Evolutionary conservation across 2,329 filamentous ascomycete genomes (phyloP), one percentile per base, ranked within the genome.

Genomic region (Penicillium sp.): DNA sequence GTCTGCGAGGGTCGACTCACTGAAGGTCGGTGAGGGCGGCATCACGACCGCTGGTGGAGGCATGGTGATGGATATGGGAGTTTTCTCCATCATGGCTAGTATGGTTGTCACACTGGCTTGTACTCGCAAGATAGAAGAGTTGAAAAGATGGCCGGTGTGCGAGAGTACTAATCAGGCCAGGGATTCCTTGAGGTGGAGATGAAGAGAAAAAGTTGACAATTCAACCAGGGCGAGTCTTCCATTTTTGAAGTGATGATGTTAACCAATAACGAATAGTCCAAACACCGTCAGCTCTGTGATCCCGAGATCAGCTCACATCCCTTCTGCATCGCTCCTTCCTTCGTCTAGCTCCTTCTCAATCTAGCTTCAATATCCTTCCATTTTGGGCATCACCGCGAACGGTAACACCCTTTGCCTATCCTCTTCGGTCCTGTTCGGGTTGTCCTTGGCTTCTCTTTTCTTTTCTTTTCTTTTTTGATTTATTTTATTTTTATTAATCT

Each of bases 21-120:
- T 67, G 2, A 58, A 51, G 4, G 41, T 39, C 1, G 59, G 52
- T 2, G 55, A 52, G 23, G 38, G n/a, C 8, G 47, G 49, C 4
- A 34, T 34, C 10, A 47, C 19, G 18, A 51, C 47, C 7, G 23
- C 50, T 29, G 45, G 14, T 27, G 56, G 45, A 13, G 61, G 50
- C 48, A 53, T 45, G 7, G 58, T 56, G 9, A 50, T 41, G 38
- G 50, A n/a, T 29, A 51, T 54, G n/a, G 53, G 48, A n/a, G 14
- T 35, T 55, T 63, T 59, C 59, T 61, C 61, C 42, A 58, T 60
- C 62, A 65, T 65, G 53, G 19, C 43, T 32, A 35, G 43, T 51
- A 36, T 51, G 11, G 46, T 26, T 40, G 19, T 47, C 39, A 35
- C 16, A 23, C 8, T n/a, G 30, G 40, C 36, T 38, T 57, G 44